Evolutionary conservation across 495 filamentous ascomycete species (phyloP), one percentile per base, ranked within the genome.

Genomic region (Penicillium fimorum): DNA sequence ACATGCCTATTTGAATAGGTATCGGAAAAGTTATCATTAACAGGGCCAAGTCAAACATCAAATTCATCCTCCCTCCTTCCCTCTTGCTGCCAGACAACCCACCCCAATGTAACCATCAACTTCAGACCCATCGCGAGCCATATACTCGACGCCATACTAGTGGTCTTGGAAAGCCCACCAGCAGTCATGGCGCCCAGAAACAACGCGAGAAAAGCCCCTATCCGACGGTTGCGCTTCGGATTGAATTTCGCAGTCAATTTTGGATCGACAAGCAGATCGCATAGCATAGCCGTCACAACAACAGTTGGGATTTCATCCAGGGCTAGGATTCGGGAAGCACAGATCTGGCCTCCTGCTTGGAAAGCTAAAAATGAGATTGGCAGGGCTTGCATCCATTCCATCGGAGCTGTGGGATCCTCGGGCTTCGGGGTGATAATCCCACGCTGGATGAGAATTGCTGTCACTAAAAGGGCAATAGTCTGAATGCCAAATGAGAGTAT

Each of bases 221-320:
- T 53, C 4, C 72, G 56, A 8, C 72, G 62, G 42, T 76, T 74
- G 3, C 72, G 62, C 44, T 66, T 70, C 0, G 61, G 62, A 35
- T 75, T 75, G 2, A 48, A 53, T 22, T 54, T 53, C 0, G 57
- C 44, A 17, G 51, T 66, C 4, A 75, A 47, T 1, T 71, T 67
- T 15, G 65, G 58, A 50, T 76, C 73, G 2, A 72, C 59, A 4
- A 76, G 56, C 1, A 90, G 61, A 57, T 89, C 87, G 60, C 83
- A 86, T 37, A 89, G 76, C 40, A 88, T 70, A 27, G 78, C 84
- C 0, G 87, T 90, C 50, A 89, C 69, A 3, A 90, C 87, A 12
- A 85, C 85, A 1, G 85, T 87, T 1, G 87, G 87, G 22, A 91
- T 80, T 69, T 90, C 87, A 54, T 81, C 78, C 38, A 84, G 78